These are phyloP conservation scores for Boletus eberwhitei DNA, from an alignment of 768 basidiomycete species.

Conservation along the genomic window DNA sequence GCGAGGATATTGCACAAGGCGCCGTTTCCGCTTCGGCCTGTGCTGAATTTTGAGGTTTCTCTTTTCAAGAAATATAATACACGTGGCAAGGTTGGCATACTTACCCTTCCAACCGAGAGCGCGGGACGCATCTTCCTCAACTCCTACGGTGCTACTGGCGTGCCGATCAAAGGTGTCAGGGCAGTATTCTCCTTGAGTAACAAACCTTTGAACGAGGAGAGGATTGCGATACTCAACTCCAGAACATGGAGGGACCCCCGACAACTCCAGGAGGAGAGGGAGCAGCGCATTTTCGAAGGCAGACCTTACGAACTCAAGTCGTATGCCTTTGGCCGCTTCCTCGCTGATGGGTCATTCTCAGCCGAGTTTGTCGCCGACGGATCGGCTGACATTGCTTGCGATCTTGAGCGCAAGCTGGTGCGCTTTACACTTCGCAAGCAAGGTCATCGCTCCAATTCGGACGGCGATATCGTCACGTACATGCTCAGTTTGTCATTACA, in stretches of 20 bases:
- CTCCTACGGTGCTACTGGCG: conserved; percentile 24
- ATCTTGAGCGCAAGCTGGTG: conserved; percentile 31
- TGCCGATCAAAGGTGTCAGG: conserved; percentile 25
- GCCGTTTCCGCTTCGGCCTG: conserved; percentile 27
- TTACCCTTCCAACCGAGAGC: conserved; percentile 27
- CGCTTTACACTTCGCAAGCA: conserved; percentile 31
- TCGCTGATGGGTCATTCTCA: conserved; percentile 33
- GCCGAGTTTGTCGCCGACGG: conserved; percentile 29
- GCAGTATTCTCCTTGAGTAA: conserved; percentile 23
- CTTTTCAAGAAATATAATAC: conserved; percentile 25
- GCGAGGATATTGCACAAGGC: conserved; percentile 34
- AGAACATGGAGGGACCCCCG: conserved; percentile 32
- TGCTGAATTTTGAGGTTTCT: conserved; percentile 34
- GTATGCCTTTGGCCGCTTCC: conserved; percentile 37
- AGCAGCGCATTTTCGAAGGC: conserved; percentile 20
- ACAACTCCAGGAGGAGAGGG: conserved; percentile 21
- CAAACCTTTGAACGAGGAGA: conserved; percentile 20
- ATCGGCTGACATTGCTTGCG: conserved; percentile 34
- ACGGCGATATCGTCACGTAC: background rate
- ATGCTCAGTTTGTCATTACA: background rate
- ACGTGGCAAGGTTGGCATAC: conserved; percentile 28
- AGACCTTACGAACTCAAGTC: conserved; percentile 21
- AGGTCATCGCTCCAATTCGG: conserved; percentile 9
- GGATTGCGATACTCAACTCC: conserved; percentile 22
- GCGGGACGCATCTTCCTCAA: conserved; percentile 26